A percentile compares a stretch with the other conserved stretches of the same genome.
Conservation (phyloP, 306 rosid genomes). For the Acmispon strigosus region DNA sequence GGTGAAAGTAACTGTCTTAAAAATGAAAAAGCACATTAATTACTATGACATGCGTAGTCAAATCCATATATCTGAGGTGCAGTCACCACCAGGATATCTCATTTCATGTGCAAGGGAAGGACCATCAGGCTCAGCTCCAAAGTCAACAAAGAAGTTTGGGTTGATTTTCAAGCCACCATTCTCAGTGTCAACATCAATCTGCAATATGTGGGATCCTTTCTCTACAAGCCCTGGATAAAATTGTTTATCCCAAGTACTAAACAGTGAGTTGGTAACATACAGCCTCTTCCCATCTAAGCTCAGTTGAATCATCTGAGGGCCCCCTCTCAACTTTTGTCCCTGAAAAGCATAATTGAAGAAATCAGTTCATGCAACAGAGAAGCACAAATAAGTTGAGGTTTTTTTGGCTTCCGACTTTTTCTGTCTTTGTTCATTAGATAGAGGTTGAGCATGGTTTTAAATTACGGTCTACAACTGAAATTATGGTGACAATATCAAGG, state of each 20-base stretch:
- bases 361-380: neutral
- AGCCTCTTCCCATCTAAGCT: constrained; percentile 89
- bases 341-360: constrained; percentile 18
- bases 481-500: too few species aligned
- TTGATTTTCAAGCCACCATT: constrained; percentile 73
- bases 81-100: constrained; percentile 97
- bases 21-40: neutral
- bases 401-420: too few species aligned
- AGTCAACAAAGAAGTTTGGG: constrained; percentile 81
- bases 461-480: too few species aligned
- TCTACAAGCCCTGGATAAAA: constrained; percentile 66
- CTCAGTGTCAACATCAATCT: constrained; percentile 70
- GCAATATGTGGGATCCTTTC: constrained; percentile 83
- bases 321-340: constrained; percentile 77
- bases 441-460: too few species aligned
- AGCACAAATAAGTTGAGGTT: too few species aligned
- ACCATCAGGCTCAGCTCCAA: constrained; percentile 83
- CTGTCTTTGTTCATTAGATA: neutral
- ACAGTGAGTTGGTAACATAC: constrained; percentile 82
- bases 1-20: neutral
- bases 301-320: constrained; percentile 92
- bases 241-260: constrained; percentile 83
- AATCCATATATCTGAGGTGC: constrained; percentile 93
- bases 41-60: neutral
- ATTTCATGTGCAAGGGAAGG: constrained; percentile 96